Evolutionary conservation across 2,329 filamentous ascomycete genomes (phyloP).

Genomic region (Mollisiaceae sp.): DNA sequence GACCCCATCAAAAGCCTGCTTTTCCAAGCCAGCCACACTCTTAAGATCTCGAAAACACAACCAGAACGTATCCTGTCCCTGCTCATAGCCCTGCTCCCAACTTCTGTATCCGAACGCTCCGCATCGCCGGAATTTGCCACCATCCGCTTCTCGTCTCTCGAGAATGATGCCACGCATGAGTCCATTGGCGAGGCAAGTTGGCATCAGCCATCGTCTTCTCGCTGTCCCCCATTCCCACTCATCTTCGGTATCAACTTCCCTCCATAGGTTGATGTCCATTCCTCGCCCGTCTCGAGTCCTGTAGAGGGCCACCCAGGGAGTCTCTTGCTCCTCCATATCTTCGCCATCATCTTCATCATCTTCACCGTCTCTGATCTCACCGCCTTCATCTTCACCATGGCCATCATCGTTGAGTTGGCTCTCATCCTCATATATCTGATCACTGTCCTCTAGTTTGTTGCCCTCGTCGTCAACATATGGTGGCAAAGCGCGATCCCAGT

Average conservation of each 20-base stretch:
- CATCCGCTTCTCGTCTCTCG: not conserved
- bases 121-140: not conserved
- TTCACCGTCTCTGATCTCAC: not conserved
- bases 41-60: not conserved
- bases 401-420: conserved; percentile 5
- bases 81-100: conserved; percentile 1
- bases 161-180: conserved; percentile 6
- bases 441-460: not conserved
- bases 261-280: conserved; percentile 3
- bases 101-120: conserved; percentile 2
- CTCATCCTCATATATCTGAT: conserved; percentile 3
- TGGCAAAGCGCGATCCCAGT: conserved; percentile 1
- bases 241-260: conserved; percentile 2
- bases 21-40: not conserved
- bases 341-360: not conserved
- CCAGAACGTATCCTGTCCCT: not conserved
- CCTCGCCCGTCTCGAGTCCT: conserved; percentile 4
- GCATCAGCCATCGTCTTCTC: conserved; percentile 12
- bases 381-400: conserved; percentile 3
- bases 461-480: not conserved
- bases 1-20: not conserved
- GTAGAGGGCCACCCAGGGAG: conserved; percentile 6
- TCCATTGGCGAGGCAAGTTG: conserved; percentile 2
- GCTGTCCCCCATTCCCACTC: conserved; percentile 3
- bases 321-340: conserved; percentile 1